Evolutionary conservation across 1,284 basidiomycete genomes (phyloP).

Genomic region (Pterula multifida): DNA sequence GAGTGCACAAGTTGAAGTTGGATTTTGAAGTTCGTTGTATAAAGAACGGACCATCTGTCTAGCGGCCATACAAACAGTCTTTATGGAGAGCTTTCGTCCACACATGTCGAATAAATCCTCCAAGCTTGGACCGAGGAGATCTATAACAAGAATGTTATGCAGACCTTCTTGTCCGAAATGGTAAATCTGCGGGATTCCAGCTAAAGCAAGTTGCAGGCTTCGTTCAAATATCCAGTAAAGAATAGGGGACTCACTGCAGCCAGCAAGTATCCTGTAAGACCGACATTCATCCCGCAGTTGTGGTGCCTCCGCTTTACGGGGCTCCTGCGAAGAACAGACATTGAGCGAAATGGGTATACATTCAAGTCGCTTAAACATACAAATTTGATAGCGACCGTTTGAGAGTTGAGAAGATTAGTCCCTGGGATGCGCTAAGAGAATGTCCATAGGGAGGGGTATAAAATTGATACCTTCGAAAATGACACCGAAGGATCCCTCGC

Average conservation of each 20-base stretch:
- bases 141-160: constrained; percentile 95
- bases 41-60: constrained; percentile 76
- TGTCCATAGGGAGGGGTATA: constrained; percentile 5
- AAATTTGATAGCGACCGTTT: constrained; percentile 97
- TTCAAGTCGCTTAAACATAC: constrained; percentile 32
- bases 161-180: constrained; percentile 97
- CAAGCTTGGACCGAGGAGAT: constrained; percentile 84
- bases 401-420: constrained; percentile 89
- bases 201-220: constrained; percentile 26
- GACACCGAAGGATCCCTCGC: constrained; percentile 88
- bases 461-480: constrained; percentile 77
- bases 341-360: background rate
- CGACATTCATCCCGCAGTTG: constrained; percentile 95
- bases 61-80: constrained; percentile 95
- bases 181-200: constrained; percentile 90
- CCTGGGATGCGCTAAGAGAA: constrained; percentile 32
- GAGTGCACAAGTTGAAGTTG: background rate
- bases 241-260: constrained; percentile 61
- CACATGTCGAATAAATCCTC: constrained; percentile 97
- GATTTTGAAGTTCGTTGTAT: background rate
- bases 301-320: constrained; percentile 91
- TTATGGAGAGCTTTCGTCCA: constrained; percentile 86
- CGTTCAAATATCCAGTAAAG: constrained; percentile 9
- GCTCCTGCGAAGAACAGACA: constrained; percentile 48
- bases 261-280: constrained; percentile 90